phyloP scores from a whole-genome alignment of 1,139 yeast genomes.

The Pichia sp. region DNA sequence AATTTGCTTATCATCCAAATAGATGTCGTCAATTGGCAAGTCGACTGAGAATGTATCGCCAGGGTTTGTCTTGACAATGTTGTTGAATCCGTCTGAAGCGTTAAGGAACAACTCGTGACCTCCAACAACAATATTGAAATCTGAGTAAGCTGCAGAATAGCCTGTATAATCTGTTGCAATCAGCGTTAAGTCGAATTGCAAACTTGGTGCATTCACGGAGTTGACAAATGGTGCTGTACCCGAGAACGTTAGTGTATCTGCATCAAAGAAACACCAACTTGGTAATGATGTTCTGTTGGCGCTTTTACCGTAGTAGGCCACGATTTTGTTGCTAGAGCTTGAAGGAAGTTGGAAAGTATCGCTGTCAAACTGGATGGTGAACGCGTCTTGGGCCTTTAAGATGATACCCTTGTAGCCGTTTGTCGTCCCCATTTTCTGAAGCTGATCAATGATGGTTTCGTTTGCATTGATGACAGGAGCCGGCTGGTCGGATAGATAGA shows the following conservation, averaged over 20 bases:
- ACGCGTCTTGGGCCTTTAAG: constrained; percentile 61
- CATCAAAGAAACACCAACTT: constrained; percentile 74
- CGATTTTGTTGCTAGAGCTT: constrained; percentile 44
- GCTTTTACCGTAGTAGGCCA: constrained; percentile 81
- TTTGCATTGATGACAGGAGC: constrained; percentile 45
- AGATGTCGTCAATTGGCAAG: constrained; percentile 58
- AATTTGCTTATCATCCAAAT: constrained; percentile 55
- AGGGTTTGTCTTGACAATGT: constrained; percentile 63
- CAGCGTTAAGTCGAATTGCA: constrained; percentile 63
- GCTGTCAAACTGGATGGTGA: constrained; percentile 57
- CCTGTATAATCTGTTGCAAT: constrained; percentile 79
- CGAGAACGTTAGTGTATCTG: constrained; percentile 56
- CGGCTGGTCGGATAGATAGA: constrained; percentile 48
- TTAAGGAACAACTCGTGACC: constrained; percentile 75
- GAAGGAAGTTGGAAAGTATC: constrained; percentile 49
- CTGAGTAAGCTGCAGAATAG: constrained; percentile 65
- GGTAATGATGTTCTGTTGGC: constrained; percentile 84
- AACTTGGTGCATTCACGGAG: constrained; percentile 83
- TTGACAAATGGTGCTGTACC: constrained; percentile 89
- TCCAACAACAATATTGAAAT: constrained; percentile 74
- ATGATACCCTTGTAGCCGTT: constrained; percentile 75
- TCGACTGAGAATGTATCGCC: constrained; percentile 49
- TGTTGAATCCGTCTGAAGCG: constrained; percentile 40
- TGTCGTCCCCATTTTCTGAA: constrained; percentile 57
- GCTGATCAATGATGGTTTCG: constrained; percentile 44